Conservation (phyloP, 2,329 filamentous ascomycete genomes). For the Arthrinium phaeospermum region DNA sequence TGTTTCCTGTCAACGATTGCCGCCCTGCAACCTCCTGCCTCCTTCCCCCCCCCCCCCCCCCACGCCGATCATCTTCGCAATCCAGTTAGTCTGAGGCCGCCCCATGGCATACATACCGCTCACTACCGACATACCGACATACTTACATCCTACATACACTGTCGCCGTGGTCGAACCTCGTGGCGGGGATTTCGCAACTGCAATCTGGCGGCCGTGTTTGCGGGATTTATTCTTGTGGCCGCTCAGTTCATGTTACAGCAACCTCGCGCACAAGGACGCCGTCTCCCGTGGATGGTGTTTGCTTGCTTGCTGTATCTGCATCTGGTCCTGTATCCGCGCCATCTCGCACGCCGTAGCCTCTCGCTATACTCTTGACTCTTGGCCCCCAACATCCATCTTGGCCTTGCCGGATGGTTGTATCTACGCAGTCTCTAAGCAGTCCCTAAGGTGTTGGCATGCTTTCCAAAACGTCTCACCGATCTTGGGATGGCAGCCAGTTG, state of each 20-base stretch:
- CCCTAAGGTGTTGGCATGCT: neutral
- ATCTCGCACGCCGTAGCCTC: neutral
- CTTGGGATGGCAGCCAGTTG: neutral
- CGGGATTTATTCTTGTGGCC: neutral
- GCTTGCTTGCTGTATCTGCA: too few relatives aligned
- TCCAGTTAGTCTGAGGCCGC: neutral
- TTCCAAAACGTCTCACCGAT: slow-evolving; percentile 2
- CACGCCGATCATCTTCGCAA: neutral
- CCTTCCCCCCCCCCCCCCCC: too few relatives aligned
- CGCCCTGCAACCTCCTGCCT: neutral
- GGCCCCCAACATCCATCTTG: neutral
- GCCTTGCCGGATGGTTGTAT: neutral
- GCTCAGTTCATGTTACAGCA: neutral
- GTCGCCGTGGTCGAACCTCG: neutral
- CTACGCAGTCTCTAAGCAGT: neutral
- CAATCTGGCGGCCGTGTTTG: neutral
- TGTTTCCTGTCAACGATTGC: neutral
- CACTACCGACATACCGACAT: too few relatives aligned
- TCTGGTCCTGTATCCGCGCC: neutral
- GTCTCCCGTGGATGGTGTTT: too few relatives aligned
- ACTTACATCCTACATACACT: too few relatives aligned
- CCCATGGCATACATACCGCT: neutral
- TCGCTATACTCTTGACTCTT: neutral
- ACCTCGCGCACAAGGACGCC: neutral
- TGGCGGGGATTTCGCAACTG: neutral